Conservation (phyloP, 116 monocot species). For the Phalaenopsis hybrid region DNA sequence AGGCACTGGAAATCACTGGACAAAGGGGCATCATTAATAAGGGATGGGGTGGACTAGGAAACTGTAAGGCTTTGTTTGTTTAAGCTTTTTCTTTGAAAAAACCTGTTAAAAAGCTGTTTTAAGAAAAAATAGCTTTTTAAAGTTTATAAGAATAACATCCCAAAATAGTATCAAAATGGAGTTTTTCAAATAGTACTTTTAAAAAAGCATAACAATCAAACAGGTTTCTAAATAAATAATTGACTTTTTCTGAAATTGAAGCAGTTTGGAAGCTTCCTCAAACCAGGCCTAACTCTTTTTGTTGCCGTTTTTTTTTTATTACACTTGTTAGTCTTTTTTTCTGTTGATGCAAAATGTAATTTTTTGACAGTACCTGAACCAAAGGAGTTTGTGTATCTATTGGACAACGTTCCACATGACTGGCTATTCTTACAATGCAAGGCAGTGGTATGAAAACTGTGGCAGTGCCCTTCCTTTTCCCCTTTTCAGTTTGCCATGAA, state of each 20-base stretch:
- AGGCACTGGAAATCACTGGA: conserved; percentile 68
- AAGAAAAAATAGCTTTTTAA: too few relatives aligned
- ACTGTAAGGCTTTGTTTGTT: conserved; percentile 30
- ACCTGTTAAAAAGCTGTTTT: too few relatives aligned
- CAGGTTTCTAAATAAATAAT: too few relatives aligned
- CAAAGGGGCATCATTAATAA: conserved; percentile 95
- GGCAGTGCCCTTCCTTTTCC: neutral
- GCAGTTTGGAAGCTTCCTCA: too few relatives aligned
- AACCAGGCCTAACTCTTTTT: neutral
- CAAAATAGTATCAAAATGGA: too few relatives aligned
- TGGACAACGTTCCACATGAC: conserved; percentile 95
- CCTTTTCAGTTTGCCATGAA: neutral
- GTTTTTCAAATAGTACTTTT: too few relatives aligned
- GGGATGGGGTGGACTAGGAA: conserved; percentile 87
- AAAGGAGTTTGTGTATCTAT: conserved; percentile 72
- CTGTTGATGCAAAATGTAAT: neutral
- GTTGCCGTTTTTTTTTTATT: neutral
- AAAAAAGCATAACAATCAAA: too few relatives aligned
- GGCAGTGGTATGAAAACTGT: conserved; percentile 65
- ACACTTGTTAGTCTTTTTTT: neutral
- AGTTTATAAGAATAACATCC: too few relatives aligned
- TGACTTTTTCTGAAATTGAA: too few relatives aligned
- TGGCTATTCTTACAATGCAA: conserved; percentile 95
- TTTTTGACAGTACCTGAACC: conserved; percentile 63
- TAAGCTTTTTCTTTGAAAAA: too few relatives aligned